phyloP scores from a whole-genome alignment of 2,329 filamentous ascomycete species.

The Penicillium sp. region DNA sequence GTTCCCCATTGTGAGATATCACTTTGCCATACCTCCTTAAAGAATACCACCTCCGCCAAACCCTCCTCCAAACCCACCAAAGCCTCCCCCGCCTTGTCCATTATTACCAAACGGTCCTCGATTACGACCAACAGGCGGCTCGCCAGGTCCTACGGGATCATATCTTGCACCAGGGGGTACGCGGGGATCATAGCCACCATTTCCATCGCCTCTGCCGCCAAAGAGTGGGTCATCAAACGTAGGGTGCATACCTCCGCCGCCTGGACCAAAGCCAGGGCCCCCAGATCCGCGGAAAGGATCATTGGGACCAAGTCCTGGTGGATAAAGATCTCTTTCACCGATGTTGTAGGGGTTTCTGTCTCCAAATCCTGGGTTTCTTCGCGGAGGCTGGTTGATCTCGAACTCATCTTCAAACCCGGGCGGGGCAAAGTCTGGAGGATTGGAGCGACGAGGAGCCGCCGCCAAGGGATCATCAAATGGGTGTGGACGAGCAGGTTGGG shows the following conservation, averaged over 20 bases:
- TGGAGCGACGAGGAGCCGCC: constrained; percentile 57
- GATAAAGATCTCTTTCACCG: constrained; percentile 67
- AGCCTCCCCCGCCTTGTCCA: constrained; percentile 35
- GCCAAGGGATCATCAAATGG: constrained; percentile 68
- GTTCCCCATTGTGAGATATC: background rate
- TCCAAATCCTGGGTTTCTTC: constrained; percentile 47
- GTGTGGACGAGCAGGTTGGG: constrained; percentile 63
- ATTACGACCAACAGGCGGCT: constrained; percentile 49
- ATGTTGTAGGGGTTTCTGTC: constrained; percentile 64
- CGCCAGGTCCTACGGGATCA: constrained; percentile 78
- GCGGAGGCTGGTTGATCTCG: constrained; percentile 70
- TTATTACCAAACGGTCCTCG: constrained; percentile 45
- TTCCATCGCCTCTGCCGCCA: constrained; percentile 53
- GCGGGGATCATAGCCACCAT: constrained; percentile 63
- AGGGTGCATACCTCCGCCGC: constrained; percentile 85
- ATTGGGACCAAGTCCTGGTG: constrained; percentile 64
- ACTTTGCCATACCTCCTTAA: constrained; percentile 20
- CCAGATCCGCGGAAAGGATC: constrained; percentile 74
- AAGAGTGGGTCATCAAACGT: constrained; percentile 92
- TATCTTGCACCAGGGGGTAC: constrained; percentile 87
- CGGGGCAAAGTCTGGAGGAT: constrained; percentile 75
- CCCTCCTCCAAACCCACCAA: constrained; percentile 59
- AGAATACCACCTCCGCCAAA: constrained; percentile 45
- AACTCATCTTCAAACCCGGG: constrained; percentile 93
- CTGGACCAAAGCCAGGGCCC: constrained; percentile 60